These are phyloP conservation scores for Leccinum longicurvipes DNA, from an alignment of 768 basidiomycete genomes.

Conservation along the genomic window DNA sequence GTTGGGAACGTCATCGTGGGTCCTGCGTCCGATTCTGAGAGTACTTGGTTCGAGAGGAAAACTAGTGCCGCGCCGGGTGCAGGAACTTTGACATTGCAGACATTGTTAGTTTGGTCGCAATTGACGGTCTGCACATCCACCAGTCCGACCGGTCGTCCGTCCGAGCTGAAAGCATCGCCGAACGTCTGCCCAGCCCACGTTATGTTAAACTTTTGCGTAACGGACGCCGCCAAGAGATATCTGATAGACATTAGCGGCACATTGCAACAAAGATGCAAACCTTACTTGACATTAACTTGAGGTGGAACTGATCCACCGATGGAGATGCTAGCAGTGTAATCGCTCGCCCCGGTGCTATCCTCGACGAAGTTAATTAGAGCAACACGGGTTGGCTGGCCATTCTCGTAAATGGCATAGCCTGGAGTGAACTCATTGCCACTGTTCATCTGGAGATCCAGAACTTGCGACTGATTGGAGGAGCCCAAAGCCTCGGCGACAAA, in stretches of 20 bases:
- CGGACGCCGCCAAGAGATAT: conserved; percentile 54
- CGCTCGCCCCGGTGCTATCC: conserved; percentile 53
- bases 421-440: conserved; percentile 54
- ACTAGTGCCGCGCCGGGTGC: conserved; percentile 77
- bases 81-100: conserved; percentile 58
- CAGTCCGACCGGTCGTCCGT: conserved; percentile 61
- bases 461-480: conserved; percentile 56
- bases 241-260: conserved; percentile 27
- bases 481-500: conserved; percentile 70
- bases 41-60: conserved; percentile 51
- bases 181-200: conserved; percentile 80
- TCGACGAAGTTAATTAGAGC: conserved; percentile 73
- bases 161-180: conserved; percentile 57
- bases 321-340: conserved; percentile 50
- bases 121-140: conserved; percentile 53
- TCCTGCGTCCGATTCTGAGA: no score
- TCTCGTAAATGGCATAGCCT: conserved; percentile 65
- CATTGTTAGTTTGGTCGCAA: conserved; percentile 52
- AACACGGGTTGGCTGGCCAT: conserved; percentile 55
- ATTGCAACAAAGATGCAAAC: conserved; percentile 1
- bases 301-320: conserved; percentile 45
- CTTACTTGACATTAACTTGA: conserved; percentile 52
- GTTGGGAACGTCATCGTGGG: no score
- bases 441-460: conserved; percentile 63
- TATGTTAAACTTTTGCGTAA: conserved; percentile 60